Base-by-base conservation (phyloP, 768 basidiomycete species). In the Kondoa malvinella region DNA sequence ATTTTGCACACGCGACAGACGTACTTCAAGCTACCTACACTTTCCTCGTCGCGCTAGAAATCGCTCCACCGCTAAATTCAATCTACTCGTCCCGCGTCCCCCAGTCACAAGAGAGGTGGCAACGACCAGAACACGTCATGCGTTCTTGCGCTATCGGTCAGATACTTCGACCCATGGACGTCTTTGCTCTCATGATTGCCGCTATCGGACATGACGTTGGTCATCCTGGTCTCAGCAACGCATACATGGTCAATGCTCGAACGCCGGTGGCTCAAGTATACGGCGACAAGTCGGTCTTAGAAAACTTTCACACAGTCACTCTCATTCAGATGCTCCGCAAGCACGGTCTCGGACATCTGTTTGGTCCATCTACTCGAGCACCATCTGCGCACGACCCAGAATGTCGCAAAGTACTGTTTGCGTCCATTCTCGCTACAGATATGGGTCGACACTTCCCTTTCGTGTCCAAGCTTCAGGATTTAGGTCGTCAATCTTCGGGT, bases 201-300 rank as follows among this genome's bases (percentile, higher is more conserved):
- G 92, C 92, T 56, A 90, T 99, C 73, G 95, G 95, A 0, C 95
- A 99, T 75, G 95, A 99, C 76, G 92, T 90, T 21, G 94, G 90
- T 0, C 95, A 99, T 78, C 95, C 95, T 0, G 95, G 95, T 0
- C 83, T 97, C 67, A 87, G 86, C 29, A 97, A 97, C 75, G 79
- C 83, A 16, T 97, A 96, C 78, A 88, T 97, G 88, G 92, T 90
- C 86, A 95, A 96, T 74, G 94, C 94, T 64, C 83, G 85, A 66
- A 84, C 92, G 0, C 92, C 94, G 0, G 80, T 97, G 29, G 89
- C 90, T 0, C 81, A 86, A 29, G 83, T 97, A 1, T 97, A 88
- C 76, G 87, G 90, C 73, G 86, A 89, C 74, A 85, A 86, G 72
- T 92, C 90, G 2, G 86, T 91, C 0, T 81, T 99, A 57, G 95